phyloP scores from a whole-genome alignment of 2,329 filamentous ascomycete genomes.

The Aureobasidium sp. region DNA sequence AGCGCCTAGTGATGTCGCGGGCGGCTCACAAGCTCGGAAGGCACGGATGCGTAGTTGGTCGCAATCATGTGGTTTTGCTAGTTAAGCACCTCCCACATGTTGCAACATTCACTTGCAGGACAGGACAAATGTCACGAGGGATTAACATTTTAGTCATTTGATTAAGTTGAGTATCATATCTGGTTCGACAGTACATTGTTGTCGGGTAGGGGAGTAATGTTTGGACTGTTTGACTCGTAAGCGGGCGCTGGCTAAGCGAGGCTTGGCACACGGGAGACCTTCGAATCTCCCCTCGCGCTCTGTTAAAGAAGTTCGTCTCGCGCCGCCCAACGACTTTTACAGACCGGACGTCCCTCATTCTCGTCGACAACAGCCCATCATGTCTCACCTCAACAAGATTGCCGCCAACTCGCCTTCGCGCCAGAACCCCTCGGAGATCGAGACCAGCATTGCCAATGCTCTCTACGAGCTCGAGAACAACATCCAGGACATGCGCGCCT shows the following conservation, averaged over 20 bases:
- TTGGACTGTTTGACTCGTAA: background rate
- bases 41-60: background rate
- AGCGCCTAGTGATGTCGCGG: background rate
- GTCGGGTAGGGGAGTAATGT: background rate
- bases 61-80: background rate
- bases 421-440: slow-evolving; percentile 93
- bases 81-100: background rate
- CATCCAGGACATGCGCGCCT: slow-evolving; percentile 94
- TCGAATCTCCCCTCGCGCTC: background rate
- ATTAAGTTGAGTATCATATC: too few species aligned
- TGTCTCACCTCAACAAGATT: slow-evolving; percentile 86
- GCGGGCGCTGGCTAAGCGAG: background rate
- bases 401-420: slow-evolving; percentile 93
- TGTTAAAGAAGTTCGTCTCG: slow-evolving; percentile 14
- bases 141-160: too few species aligned
- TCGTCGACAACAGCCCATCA: slow-evolving; percentile 41
- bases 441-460: slow-evolving; percentile 93
- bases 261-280: slow-evolving; percentile 9
- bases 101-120: too few species aligned
- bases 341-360: slow-evolving; percentile 14
- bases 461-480: slow-evolving; percentile 99
- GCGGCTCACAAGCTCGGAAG: background rate
- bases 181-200: too few species aligned
- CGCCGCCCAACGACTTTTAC: slow-evolving; percentile 15
- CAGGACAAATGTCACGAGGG: too few species aligned